These are phyloP conservation scores for Piromyces finnis DNA, from an alignment of 192 early-diverging fungal species.

Conservation along the genomic window DNA sequence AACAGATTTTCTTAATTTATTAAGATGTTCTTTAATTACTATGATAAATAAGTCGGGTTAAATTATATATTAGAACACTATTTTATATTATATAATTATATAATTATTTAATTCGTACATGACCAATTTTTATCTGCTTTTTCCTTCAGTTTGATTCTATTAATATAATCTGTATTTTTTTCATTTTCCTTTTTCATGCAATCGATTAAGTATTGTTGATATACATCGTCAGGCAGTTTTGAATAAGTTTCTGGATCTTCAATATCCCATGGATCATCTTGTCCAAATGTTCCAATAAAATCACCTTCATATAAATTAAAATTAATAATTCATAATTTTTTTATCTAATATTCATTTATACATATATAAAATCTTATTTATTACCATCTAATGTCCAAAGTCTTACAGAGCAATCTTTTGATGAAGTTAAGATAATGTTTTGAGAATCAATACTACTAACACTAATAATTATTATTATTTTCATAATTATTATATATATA, in stretches of 20 bases:
- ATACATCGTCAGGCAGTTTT: constrained; percentile 1
- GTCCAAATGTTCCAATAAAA: constrained; percentile 30
- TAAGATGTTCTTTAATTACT: not conserved
- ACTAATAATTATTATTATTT: not conserved
- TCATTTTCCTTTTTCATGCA: not conserved
- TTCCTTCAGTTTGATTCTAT: not conserved
- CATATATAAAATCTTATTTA: not conserved
- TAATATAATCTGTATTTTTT: not conserved
- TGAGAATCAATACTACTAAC: not conserved
- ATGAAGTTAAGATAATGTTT: not conserved
- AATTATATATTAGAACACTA: too few relatives aligned
- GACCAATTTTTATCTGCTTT: not conserved
- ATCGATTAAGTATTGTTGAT: not conserved
- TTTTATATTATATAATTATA: too few relatives aligned
- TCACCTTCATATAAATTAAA: constrained; percentile 14
- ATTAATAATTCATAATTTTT: too few relatives aligned
- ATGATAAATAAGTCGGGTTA: too few relatives aligned
- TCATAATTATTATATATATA: too few relatives aligned
- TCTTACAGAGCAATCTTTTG: not conserved
- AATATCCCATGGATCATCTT: constrained; percentile 19
- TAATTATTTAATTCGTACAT: not conserved
- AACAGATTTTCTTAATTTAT: not conserved
- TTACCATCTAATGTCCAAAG: not conserved
- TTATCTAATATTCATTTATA: too few relatives aligned
- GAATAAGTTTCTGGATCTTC: constrained; percentile 15